Evolutionary conservation across 768 basidiomycete genomes (phyloP), one percentile per base, ranked within the genome.

Genomic region (Gautieria morchelliformis): DNA sequence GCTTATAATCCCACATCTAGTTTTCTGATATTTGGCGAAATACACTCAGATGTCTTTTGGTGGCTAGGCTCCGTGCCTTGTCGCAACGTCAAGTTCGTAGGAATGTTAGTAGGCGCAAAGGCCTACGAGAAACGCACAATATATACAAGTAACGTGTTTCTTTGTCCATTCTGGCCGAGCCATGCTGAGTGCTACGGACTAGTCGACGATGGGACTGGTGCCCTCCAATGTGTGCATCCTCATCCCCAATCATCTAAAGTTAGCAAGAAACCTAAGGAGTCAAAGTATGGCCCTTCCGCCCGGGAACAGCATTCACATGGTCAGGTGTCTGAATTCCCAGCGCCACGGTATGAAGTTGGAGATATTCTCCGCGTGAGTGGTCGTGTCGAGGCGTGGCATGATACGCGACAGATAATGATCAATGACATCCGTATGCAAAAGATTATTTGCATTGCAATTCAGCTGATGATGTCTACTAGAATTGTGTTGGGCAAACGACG

Each of bases 181-280:
- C 57, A 35, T 40, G 20, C 58, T 41, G 20, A 58, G 56, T 42
- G 33, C n/a, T 58, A 4, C 60, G 14, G 49, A 19, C 6, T 52
- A 90, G 86, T 90, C 58, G 89, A 91, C 64, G 89, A 91, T 62
- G 86, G 87, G 5, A 85, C 87, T 1, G 81, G 72, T 30, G 81
- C 85, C 4, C 74, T 91, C 24, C 87, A 90, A 47, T 90, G 88
- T 63, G 64, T 72, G 3, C 76, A 81, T 64, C 72, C 70, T 22
- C 70, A 72, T 42, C 66, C 68, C 5, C 61, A 67, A 22, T 65
- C 66, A 10, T 60, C 64, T 0, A 56, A 55, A 15, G 66, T 53
- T 60, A 48, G 35, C 20, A 30, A 56, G n/a, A 51, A 46, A 35
- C 32, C 53, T 12, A 54, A 52, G 11, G 63, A 54, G 56, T 20